Evolutionary conservation across 495 filamentous ascomycete genomes (phyloP), one percentile per base, ranked within the genome.

Genomic region (Xylaria acuta): DNA sequence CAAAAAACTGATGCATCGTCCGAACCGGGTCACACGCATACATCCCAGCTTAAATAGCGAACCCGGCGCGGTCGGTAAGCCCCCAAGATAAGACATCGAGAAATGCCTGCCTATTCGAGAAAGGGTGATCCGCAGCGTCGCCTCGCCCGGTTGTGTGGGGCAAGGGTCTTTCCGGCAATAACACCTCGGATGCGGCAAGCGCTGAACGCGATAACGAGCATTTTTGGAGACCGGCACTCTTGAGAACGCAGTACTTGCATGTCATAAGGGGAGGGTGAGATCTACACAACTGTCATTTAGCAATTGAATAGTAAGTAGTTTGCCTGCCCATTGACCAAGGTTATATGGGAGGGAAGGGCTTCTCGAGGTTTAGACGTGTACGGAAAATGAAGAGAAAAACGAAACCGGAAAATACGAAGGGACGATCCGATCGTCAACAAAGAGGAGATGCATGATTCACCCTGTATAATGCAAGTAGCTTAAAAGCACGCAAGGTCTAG

Each of bases 31-130:
- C 16, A 58, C 27, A 27, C 18, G 27, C 25, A 5, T 2, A 25
- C 25, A 59, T 36, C 54, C 54, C 54, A 9, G 54, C 54, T 59
- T 36, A n/a, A 14, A 36, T 59, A 36, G 27, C 32, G 1, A 38
- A 34, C 6, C 60, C 60, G 38, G 18, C 22, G 7, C 11, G 22
- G 60, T 20, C 38, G 38, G 60, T 30, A 64, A 64, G 60, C 38
- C 36, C n/a, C 36, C 60, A 41, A 67, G 65, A 67, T 67, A 67
- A 67, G 65, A 54, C 47, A 30, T 5, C 43, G 65, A 56, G 34
- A n/a, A n/a, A 56, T 67, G 65, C 65, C 65, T 67, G 65, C 65
- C 65, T 67, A 67, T 67, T 67, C 49, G 65, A 67, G 65, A 56
- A 54, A 67, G 49, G 34, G 49, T 67, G 65, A 67, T 67, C 65